These are phyloP conservation scores for Tripterygium wilfordii DNA, from an alignment of 177 flowering plant species.

Conservation along the genomic window DNA sequence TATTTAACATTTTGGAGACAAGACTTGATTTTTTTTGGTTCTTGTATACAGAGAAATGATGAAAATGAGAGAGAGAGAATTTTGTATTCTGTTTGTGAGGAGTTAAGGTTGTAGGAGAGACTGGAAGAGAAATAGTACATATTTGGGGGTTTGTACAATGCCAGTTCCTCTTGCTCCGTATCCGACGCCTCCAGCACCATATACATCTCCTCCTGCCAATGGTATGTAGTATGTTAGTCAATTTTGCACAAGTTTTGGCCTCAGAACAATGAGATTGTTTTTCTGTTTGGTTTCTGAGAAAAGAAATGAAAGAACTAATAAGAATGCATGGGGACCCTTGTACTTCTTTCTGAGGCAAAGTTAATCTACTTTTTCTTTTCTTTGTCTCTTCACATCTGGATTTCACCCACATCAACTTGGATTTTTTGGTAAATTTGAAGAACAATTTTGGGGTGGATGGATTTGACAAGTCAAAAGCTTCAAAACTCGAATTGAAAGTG, in stretches of 20 bases:
- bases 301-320: too few relatives aligned
- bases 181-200: slow-evolving; percentile 69
- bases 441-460: too few relatives aligned
- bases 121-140: slow-evolving; percentile 12
- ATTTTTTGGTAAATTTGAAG: too few relatives aligned
- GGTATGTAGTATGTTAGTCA: slow-evolving; percentile 37
- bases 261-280: slow-evolving; percentile 4
- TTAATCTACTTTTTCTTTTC: too few relatives aligned
- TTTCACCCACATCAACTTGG: too few relatives aligned
- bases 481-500: too few relatives aligned
- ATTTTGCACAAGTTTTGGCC: slow-evolving; percentile 1
- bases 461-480: too few relatives aligned
- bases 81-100: slow-evolving; percentile 15
- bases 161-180: slow-evolving; percentile 95
- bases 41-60: slow-evolving; percentile 2
- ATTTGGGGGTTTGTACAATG: slow-evolving; percentile 33
- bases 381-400: too few relatives aligned
- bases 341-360: too few relatives aligned
- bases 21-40: background rate
- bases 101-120: slow-evolving; percentile 18
- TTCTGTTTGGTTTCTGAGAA: slow-evolving; percentile 3
- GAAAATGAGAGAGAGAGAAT: slow-evolving; percentile 24
- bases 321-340: too few relatives aligned
- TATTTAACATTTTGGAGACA: too few relatives aligned
- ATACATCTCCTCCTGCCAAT: slow-evolving; percentile 47